These are phyloP conservation scores for Boletus albobrunnescens DNA, from an alignment of 1,284 basidiomycete species.

Conservation along the genomic window DNA sequence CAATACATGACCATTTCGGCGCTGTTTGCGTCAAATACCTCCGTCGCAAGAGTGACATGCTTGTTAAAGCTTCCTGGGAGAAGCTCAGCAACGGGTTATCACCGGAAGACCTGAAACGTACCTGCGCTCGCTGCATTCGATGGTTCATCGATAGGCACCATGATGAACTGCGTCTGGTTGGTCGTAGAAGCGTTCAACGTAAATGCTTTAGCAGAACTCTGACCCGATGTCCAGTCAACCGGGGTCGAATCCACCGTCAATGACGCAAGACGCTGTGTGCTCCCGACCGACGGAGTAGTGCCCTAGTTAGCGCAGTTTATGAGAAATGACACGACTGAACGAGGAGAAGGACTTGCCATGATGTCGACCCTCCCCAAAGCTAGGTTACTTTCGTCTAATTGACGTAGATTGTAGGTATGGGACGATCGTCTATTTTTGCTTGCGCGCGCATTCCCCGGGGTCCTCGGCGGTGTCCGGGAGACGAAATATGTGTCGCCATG, in stretches of 20 bases:
- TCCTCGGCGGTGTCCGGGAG: slow-evolving; percentile 5
- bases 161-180: slow-evolving; percentile 49
- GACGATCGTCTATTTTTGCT: background rate
- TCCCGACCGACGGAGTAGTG: slow-evolving; percentile 12
- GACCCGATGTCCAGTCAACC: slow-evolving; percentile 26
- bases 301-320: background rate
- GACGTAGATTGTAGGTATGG: slow-evolving; percentile 11
- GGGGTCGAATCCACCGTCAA: slow-evolving; percentile 40
- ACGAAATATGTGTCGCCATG: slow-evolving; percentile 22
- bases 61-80: slow-evolving; percentile 15
- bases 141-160: slow-evolving; percentile 25
- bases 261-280: slow-evolving; percentile 39
- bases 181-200: slow-evolving; percentile 53
- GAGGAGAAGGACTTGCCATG: slow-evolving; percentile 35
- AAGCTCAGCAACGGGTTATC: background rate
- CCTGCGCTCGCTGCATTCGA: slow-evolving; percentile 11
- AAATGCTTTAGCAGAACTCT: slow-evolving; percentile 31
- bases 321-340: background rate
- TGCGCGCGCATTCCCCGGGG: slow-evolving; percentile 3
- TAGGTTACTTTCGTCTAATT: slow-evolving; percentile 18
- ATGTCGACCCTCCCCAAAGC: slow-evolving; percentile 47
- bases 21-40: slow-evolving; percentile 39
- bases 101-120: slow-evolving; percentile 5
- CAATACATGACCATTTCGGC: slow-evolving; percentile 46
- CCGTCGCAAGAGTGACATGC: slow-evolving; percentile 45